Conservation (phyloP, 1,284 basidiomycete genomes). For the Rhodofomes roseus region DNA sequence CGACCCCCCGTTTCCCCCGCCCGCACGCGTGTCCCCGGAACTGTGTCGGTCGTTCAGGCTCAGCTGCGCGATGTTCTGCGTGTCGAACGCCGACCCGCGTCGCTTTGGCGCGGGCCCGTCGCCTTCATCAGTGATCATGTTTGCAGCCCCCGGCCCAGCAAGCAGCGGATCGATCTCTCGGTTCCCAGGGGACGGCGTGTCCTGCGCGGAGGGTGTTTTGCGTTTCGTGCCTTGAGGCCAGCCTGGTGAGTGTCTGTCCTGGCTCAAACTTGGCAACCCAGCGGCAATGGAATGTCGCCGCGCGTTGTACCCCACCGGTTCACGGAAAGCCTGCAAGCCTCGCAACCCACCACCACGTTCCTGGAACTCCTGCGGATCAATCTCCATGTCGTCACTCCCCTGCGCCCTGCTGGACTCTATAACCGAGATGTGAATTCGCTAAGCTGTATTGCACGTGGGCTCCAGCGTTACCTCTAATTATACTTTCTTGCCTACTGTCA, state of each 20-base stretch:
- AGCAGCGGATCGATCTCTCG: conserved; percentile 66
- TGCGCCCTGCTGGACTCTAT: conserved; percentile 32
- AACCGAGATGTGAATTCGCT: conserved; percentile 9
- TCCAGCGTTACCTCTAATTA: conserved; percentile 18
- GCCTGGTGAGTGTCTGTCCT: conserved; percentile 25
- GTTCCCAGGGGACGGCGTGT: conserved; percentile 41
- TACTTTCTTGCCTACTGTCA: conserved; percentile 9
- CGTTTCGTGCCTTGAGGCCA: conserved; percentile 66
- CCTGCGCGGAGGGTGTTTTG: conserved; percentile 73
- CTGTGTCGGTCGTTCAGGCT: conserved; percentile 72
- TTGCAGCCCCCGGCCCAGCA: conserved; percentile 63
- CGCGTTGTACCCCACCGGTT: conserved; percentile 58
- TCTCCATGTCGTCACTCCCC: conserved; percentile 42
- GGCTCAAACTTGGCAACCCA: conserved; percentile 13
- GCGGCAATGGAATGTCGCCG: conserved; percentile 39
- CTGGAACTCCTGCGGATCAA: conserved; percentile 33
- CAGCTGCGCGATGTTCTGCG: conserved; percentile 65
- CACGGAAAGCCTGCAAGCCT: conserved; percentile 14
- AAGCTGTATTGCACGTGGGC: conserved; percentile 9
- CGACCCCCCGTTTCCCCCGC: conserved; percentile 29
- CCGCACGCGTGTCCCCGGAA: conserved; percentile 60
- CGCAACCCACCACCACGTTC: conserved; percentile 15
- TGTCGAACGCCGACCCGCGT: conserved; percentile 75
- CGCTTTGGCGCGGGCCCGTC: conserved; percentile 75
- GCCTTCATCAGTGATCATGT: conserved; percentile 48